phyloP scores from a whole-genome alignment of 441 rosid species.

The Erysimum cheiri region DNA sequence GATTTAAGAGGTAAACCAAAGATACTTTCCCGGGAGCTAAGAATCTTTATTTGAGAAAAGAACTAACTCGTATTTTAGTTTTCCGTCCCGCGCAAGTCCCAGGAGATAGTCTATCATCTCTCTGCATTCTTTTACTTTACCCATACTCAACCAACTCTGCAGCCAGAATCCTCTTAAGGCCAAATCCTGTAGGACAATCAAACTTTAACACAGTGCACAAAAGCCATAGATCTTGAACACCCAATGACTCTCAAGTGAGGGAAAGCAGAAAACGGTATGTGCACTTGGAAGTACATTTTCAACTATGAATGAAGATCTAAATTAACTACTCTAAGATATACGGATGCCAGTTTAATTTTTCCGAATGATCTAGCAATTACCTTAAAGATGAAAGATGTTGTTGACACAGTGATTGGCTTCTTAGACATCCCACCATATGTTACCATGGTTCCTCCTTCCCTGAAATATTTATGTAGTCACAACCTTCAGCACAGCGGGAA shows the following conservation, averaged over 20 bases:
- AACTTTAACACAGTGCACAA: neutral
- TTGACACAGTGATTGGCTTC: constrained; percentile 74
- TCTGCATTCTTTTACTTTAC: constrained; percentile 69
- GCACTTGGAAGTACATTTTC: neutral
- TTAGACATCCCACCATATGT: constrained; percentile 98
- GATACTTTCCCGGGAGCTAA: constrained; percentile 5
- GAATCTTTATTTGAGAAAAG: neutral
- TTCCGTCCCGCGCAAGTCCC: constrained; percentile 59
- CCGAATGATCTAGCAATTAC: constrained; percentile 41
- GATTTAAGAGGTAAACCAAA: neutral
- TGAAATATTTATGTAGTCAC: constrained; percentile 36
- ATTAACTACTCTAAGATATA: neutral
- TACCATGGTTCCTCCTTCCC: constrained; percentile 86
- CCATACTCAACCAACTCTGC: constrained; percentile 74
- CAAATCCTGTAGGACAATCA: constrained; percentile 57
- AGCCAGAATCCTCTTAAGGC: constrained; percentile 91
- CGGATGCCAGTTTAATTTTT: neutral
- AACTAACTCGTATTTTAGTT: constrained; percentile 83
- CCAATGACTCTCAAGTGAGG: neutral
- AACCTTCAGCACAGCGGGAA: neutral
- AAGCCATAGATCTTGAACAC: neutral
- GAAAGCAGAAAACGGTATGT: neutral
- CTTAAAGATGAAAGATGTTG: constrained; percentile 88
- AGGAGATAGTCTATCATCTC: constrained; percentile 79
- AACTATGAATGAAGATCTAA: neutral